phyloP scores from a whole-genome alignment of 805 yeast genomes.

The Cyberlindnera maritima region DNA sequence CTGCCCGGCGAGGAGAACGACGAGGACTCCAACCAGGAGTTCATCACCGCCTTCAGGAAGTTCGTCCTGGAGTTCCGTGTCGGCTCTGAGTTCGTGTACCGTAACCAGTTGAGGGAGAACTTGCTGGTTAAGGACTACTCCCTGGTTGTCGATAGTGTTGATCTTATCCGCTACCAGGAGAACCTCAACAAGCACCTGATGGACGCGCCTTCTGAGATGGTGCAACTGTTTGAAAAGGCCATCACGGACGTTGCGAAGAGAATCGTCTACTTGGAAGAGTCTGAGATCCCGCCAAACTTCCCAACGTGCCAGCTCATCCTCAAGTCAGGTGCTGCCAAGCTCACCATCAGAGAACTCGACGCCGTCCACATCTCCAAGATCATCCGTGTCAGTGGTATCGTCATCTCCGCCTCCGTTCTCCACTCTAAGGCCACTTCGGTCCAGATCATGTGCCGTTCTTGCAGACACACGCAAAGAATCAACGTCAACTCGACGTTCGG shows the following conservation, averaged over 20 bases:
- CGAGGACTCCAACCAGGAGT: slow-evolving; percentile 64
- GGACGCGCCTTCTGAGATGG: slow-evolving; percentile 85
- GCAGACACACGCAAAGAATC: slow-evolving; percentile 75
- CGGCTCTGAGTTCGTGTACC: slow-evolving; percentile 76
- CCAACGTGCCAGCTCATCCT: slow-evolving; percentile 85
- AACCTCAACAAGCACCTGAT: slow-evolving; percentile 79
- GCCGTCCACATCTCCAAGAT: slow-evolving; percentile 87
- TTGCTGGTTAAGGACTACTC: slow-evolving; percentile 71
- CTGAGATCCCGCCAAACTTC: slow-evolving; percentile 50
- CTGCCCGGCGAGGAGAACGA: slow-evolving; percentile 77
- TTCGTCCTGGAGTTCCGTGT: slow-evolving; percentile 85
- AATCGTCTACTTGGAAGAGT: slow-evolving; percentile 47
- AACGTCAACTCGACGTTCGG: slow-evolving; percentile 69
- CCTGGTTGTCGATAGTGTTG: slow-evolving; percentile 75
- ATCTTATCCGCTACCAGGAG: slow-evolving; percentile 83
- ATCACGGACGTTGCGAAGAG: slow-evolving; percentile 81
- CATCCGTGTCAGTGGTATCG: slow-evolving; percentile 88
- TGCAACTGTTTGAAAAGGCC: slow-evolving; percentile 81
- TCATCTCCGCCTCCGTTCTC: slow-evolving; percentile 86
- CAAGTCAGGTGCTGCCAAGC: slow-evolving; percentile 65
- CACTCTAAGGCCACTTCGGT: slow-evolving; percentile 83
- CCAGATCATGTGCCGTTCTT: slow-evolving; percentile 81
- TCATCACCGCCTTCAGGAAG: slow-evolving; percentile 71
- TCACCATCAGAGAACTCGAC: slow-evolving; percentile 77
- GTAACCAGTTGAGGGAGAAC: slow-evolving; percentile 89